Evolutionary conservation across 139 green algal species (phyloP).

Genomic region (Spirogloea muscicola): DNA sequence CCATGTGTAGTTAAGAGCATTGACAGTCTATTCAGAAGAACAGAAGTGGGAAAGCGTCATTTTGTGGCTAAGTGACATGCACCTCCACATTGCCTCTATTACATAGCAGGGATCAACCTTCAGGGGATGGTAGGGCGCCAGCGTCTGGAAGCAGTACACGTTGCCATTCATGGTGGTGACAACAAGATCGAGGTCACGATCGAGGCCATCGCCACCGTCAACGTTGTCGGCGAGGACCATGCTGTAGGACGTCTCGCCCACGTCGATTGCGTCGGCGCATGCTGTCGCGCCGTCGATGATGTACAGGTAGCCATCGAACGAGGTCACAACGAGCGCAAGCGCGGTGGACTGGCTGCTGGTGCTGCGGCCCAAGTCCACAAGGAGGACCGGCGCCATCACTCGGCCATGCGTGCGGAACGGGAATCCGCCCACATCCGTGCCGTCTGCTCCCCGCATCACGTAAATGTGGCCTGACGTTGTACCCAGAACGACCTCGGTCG

Average conservation of each 20-base stretch:
- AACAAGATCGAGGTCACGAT: too few relatives aligned
- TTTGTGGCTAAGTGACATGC: too few relatives aligned
- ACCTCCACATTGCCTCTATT: too few relatives aligned
- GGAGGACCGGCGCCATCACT: constrained; percentile 62
- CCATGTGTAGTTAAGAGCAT: too few relatives aligned
- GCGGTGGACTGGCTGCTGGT: background rate
- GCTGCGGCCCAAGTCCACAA: constrained; percentile 53
- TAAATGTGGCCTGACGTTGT: constrained; percentile 68
- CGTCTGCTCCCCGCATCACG: constrained; percentile 61
- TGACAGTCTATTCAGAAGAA: too few relatives aligned
- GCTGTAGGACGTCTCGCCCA: constrained; percentile 84
- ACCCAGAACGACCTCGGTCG: constrained; percentile 51
- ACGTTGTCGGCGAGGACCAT: constrained; percentile 92
- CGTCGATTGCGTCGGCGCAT: constrained; percentile 83
- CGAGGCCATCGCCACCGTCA: constrained; percentile 53
- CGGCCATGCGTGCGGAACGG: constrained; percentile 72
- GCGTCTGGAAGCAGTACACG: constrained; percentile 80
- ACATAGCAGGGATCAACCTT: too few relatives aligned
- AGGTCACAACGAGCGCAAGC: constrained; percentile 65
- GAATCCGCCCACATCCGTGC: constrained; percentile 57
- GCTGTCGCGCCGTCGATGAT: constrained; percentile 70
- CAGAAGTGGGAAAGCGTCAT: too few relatives aligned
- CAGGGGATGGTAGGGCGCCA: constrained; percentile 70
- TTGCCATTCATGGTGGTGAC: constrained; percentile 93
- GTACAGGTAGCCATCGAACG: constrained; percentile 90